Evolutionary conservation across 192 early-diverging fungal species (phyloP).

Genomic region (Backusella psychrophila): DNA sequence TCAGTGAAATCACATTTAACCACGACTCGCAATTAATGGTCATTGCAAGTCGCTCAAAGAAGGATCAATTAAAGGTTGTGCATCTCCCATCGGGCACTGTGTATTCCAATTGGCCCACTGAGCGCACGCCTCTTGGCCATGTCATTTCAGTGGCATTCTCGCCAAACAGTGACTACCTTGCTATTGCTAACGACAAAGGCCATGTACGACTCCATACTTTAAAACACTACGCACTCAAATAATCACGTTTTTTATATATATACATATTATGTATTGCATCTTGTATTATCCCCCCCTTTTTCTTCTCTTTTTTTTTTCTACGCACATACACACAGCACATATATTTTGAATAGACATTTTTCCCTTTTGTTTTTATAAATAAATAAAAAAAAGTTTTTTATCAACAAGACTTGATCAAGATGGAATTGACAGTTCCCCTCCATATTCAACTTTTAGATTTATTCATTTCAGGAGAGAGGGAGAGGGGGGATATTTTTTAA

Average conservation of each 20-base stretch:
- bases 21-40: conserved; percentile 83
- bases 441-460: too few relatives aligned
- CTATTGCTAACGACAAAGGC: conserved; percentile 89
- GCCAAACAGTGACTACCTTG: conserved; percentile 88
- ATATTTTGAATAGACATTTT: not conserved
- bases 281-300: not conserved
- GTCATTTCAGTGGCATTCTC: conserved; percentile 82
- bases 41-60: conserved; percentile 69
- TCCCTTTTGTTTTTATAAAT: not conserved
- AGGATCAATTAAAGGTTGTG: conserved; percentile 78
- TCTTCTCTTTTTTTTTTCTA: not conserved
- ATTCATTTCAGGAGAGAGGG: too few relatives aligned
- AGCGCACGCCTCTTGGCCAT: conserved; percentile 75
- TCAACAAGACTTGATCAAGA: too few relatives aligned
- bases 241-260: conserved; percentile 1
- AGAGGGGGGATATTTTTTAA: too few relatives aligned
- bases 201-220: conserved; percentile 85
- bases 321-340: not conserved
- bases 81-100: conserved; percentile 81
- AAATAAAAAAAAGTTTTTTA: not conserved
- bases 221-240: conserved; percentile 51
- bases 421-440: too few relatives aligned
- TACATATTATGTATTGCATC: not conserved
- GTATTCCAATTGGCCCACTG: conserved; percentile 95
- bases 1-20: conserved; percentile 76